Conservation (phyloP, 2,329 filamentous ascomycete genomes). For the Torrubiella hemipterigena region DNA sequence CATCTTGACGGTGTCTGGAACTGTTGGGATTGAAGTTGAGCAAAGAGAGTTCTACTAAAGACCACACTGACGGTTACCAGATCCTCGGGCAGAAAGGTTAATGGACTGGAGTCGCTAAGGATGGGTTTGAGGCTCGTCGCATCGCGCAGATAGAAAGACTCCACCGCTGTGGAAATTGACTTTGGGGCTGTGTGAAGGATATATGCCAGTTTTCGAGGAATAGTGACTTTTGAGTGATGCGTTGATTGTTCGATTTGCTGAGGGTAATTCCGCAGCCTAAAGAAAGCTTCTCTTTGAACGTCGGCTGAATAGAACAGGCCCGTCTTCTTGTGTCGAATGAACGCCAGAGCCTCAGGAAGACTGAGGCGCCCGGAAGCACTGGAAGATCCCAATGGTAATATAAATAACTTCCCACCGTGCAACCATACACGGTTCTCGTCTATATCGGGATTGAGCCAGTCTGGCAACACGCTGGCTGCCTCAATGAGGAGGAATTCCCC, state of each 20-base stretch:
- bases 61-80: slow-evolving; percentile 66
- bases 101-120: slow-evolving; percentile 35
- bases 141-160: slow-evolving; percentile 87
- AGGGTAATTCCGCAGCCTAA: slow-evolving; percentile 76
- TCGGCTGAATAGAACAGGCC: slow-evolving; percentile 58
- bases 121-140: slow-evolving; percentile 62
- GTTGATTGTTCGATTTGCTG: slow-evolving; percentile 58
- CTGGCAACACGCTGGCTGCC: slow-evolving; percentile 75
- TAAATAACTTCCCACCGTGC: slow-evolving; percentile 58
- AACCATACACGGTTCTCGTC: slow-evolving; percentile 87
- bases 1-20: slow-evolving; percentile 54
- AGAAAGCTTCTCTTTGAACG: slow-evolving; percentile 83
- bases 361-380: slow-evolving; percentile 35
- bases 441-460: slow-evolving; percentile 85
- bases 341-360: slow-evolving; percentile 50
- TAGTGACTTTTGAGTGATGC: slow-evolving; percentile 60
- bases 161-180: slow-evolving; percentile 70
- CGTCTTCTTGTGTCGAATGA: slow-evolving; percentile 43
- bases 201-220: slow-evolving; percentile 74
- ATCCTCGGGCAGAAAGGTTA: slow-evolving; percentile 64
- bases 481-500: slow-evolving; percentile 94
- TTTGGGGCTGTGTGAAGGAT: slow-evolving; percentile 65
- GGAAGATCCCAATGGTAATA: slow-evolving; percentile 48
- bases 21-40: slow-evolving; percentile 77
- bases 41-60: slow-evolving; percentile 83